Evolutionary conservation across 805 yeast genomes (phyloP), one percentile per base, ranked within the genome.

Genomic region (Candida anglica): DNA sequence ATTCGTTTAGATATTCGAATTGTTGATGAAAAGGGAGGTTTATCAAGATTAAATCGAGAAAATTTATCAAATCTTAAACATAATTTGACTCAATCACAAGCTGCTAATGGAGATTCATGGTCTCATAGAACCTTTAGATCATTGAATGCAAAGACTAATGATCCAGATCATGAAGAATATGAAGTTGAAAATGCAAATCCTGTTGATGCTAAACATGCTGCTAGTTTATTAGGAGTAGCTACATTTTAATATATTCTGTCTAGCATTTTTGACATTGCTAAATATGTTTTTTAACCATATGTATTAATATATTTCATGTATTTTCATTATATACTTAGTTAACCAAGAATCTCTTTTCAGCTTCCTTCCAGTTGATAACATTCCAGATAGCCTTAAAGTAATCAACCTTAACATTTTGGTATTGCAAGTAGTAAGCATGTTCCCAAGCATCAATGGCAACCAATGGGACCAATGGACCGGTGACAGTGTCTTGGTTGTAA

Each of bases 381-480:
- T 84, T 82, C 96, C 96, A 87, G 64, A 87, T 84, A 42, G 94
- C 91, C 65, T 84, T 80, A 77, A 88, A 87, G 70, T 88, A 87
- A 56, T 87, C 95, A 28, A 62, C 94, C 73, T 88, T 87, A 57
- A 81, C 88, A 69, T 87, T 87, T 69, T 85, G 81, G 72, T 87
- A 87, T 65, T 87, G 96, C 63, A 88, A 73, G 74, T 87, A 87
- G 73, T 87, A 87, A 36, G 96, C 96, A 56, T 87, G 96, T 66
- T 87, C 96, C 96, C 96, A 87, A 40, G 95, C 95, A 52, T 87
- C 96, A 56, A 87, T 84, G 35, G 95, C 96, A 37, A 88, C 73
- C 51, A 88, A 65, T 28, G 96, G 95, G 30, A 75, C 67, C 58
- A 77, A 71, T 7, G 75, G 58, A 31, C 86, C 85, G 31, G 79